Percentiles rank a stretch among this genome's conserved stretches.
Conservation (phyloP, 1,284 basidiomycete genomes). For the Retiboletus flavoniger region DNA sequence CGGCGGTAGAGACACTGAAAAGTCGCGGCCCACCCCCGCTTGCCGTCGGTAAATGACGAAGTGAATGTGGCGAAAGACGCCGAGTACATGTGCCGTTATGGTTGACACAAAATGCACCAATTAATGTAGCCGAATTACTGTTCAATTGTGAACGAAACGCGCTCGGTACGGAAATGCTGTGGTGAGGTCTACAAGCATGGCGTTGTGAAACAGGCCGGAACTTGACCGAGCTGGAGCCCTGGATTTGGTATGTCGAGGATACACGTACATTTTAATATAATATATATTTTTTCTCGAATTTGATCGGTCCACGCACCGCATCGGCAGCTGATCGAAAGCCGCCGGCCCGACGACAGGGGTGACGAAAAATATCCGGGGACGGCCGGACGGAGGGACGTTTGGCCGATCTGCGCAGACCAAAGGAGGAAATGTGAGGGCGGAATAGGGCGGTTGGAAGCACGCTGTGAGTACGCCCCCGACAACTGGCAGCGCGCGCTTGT, state of each 20-base stretch:
- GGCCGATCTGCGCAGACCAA: conserved; percentile 29
- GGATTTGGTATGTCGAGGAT: conserved; percentile 2
- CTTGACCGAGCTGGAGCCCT: conserved; percentile 1
- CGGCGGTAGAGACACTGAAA: conserved; percentile 18
- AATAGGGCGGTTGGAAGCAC: not conserved
- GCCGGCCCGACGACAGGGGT: conserved; percentile 34
- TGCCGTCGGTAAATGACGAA: conserved; percentile 31
- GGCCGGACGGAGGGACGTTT: conserved; percentile 22
- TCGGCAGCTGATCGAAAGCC: conserved; percentile 35
- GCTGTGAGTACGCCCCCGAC: conserved; percentile 3
- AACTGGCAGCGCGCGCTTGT: conserved; percentile 9
- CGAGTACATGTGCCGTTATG: conserved; percentile 21
- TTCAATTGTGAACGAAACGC: not conserved
- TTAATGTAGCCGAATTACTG: not conserved
- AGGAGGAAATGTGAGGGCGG: conserved; percentile 12
- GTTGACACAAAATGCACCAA: conserved; percentile 1
- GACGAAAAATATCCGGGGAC: conserved; percentile 23
- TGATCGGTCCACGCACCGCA: conserved; percentile 10
- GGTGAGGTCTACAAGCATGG: not conserved
- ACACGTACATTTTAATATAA: not conserved
- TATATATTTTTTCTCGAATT: conserved; percentile 12
- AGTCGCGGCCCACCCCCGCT: not conserved
- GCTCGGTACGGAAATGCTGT: not conserved
- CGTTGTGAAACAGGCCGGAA: conserved; percentile 13
- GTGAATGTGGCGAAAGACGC: conserved; percentile 16